Evolutionary conservation across 169 alveolate genomes (phyloP), one percentile per base, ranked within the genome.

Genomic region (Eimeria brunetti): DNA sequence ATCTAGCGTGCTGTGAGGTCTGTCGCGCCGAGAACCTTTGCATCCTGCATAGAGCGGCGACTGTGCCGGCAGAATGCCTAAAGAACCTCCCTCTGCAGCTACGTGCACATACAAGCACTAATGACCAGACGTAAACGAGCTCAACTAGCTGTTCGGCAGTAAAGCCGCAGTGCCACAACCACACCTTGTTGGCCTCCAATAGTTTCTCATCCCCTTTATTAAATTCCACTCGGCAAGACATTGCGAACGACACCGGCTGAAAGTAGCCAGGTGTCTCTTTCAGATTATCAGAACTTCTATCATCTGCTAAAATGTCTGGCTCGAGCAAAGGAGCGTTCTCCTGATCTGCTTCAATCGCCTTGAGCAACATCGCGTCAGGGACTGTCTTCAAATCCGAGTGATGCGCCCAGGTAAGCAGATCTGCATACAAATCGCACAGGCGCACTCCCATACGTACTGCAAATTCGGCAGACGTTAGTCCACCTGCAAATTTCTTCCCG

Each of bases 391-490:
- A 51, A 88, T 95, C 95, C 51, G 78, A 7, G 95, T 95, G 96
- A 91, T 95, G 96, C 24, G 96, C 95, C 96, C 96, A 95, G 46
- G 96, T 95, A 51, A 95, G 88, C 27, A 95, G 89, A 53, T 95
- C 96, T 95, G 91, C 62, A 60, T 41, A 58, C 41, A 14, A 60
- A 83, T 7, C 58, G 36, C 60, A 18, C 11, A 41, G 75, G 56
- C 22, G 51, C 69, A 33, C 2, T 20, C 46, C 41, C 75, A 56
- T 20, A 22, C 56, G 38, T 56, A 18, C 84, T 71, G 20, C 38
- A 89, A 33, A 38, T n/a, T 73, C 83, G 53, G 30, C 49, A 14
- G 56, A 58, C 6, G 4, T 24, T 14, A n/a, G 33, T 30, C 49
- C n/a, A n/a, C 3, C 58, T 9, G 69, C 24, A 24, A 7, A 46